Base-by-base conservation (phyloP, 2,329 filamentous ascomycete genomes). In the Balansia obtecta region DNA sequence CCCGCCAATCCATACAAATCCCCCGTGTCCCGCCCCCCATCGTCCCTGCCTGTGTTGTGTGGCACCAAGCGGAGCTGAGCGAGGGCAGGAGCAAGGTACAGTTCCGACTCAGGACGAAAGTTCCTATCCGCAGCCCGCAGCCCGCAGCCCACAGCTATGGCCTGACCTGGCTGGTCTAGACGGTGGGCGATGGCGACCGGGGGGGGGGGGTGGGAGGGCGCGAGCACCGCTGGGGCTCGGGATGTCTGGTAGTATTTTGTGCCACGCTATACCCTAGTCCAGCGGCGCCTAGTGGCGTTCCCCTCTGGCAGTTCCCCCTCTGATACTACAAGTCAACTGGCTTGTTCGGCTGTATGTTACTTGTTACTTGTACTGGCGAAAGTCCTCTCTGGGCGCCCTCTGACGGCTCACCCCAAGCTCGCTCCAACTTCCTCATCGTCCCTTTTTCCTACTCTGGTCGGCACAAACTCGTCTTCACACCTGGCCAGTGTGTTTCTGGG, bases 191-290 rank as follows among this genome's bases (percentile, higher is more conserved):
- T 15, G 9, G 27, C 27, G 27, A 27, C 8, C 4, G 5, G 27
- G 4, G 27, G 27, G 27, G 27, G 27, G 27, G 27, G 8, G 27
- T 27, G 27, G 27, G 27, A 10, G 38, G 16, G 38, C 38, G 40
- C 18, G 40, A 18, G 40, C 40, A 42, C 40, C 18, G 11, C 18
- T 42, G 18, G 33, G 9, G 20, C 8, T 2, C 11, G 45, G 34
- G 38, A 7, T n/a, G 34, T 42, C 40, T 49, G 42, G 47, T 49
- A 45, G 45, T 49, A 38, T 51, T 34, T 41, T 38, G 52, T 53
- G 49, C 52, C 52, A 53, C 49, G 52, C 52, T 53, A 51, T 46
- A 49, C 52, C 49, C 49, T 48, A 46, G 49, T 50, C 45, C 44
- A 38, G 44, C 43, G 45, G 27, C 30, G 40, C 22, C 44, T 32